A percentile compares a stretch with the other conserved stretches of the same genome.
Evolutionary conservation across 345 rosid species (phyloP).

Genomic region (Syzygium jambos): DNA sequence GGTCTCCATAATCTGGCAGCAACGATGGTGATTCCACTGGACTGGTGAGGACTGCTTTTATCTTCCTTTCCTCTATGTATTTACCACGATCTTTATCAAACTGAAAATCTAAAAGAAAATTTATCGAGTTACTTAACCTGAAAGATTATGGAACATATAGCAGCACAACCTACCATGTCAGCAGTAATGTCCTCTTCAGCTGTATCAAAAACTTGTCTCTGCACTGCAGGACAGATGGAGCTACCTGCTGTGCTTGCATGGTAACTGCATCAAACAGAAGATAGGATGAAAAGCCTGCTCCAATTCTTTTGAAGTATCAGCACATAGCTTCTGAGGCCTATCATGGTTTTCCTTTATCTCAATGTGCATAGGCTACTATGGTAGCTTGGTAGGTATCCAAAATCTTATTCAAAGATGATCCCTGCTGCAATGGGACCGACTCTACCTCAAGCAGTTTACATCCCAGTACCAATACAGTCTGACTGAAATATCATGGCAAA

Average conservation of each 20-base stretch:
- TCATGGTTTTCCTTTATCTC: background rate
- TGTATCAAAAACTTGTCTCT: slow-evolving; percentile 48
- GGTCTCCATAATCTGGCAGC: slow-evolving; percentile 20
- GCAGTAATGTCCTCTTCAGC: slow-evolving; percentile 32
- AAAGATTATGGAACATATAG: background rate
- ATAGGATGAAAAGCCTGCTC: background rate
- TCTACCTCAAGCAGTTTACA: background rate
- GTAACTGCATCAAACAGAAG: slow-evolving; percentile 16
- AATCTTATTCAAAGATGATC: background rate
- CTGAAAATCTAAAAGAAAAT: background rate
- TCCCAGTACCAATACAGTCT: background rate
- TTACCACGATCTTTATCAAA: slow-evolving; percentile 30
- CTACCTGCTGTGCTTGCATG: slow-evolving; percentile 36
- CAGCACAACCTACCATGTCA: slow-evolving; percentile 10
- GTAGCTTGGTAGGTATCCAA: background rate
- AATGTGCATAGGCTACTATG: background rate
- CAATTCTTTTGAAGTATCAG: background rate
- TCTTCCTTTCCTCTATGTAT: slow-evolving; percentile 34
- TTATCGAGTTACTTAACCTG: background rate
- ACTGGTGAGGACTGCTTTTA: slow-evolving; percentile 23
- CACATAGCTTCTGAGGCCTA: background rate
- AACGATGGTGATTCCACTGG: slow-evolving; percentile 18
- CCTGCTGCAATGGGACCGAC: background rate
- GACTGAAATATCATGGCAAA: background rate
- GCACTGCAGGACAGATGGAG: slow-evolving; percentile 38